Evolutionary conservation across 495 filamentous ascomycete species (phyloP).

Genomic region (Aspergillus kassunensis): DNA sequence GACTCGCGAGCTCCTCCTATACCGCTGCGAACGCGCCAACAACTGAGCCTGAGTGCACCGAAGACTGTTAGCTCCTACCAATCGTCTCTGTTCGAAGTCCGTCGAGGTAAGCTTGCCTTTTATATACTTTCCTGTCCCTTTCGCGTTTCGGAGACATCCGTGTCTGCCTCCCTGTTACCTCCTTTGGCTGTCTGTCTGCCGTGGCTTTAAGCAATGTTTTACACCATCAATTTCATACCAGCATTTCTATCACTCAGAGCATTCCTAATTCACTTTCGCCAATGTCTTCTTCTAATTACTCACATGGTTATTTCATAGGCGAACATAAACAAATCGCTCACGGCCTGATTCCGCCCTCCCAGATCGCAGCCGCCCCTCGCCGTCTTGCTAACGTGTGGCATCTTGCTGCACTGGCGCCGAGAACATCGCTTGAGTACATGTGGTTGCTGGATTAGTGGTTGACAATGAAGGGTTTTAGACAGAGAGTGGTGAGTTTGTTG

Average conservation of each 20-base stretch:
- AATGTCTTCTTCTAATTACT: slow-evolving; percentile 23
- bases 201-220: slow-evolving; percentile 4
- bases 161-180: slow-evolving; percentile 11
- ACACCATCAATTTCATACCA: neutral
- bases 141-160: slow-evolving; percentile 10
- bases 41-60: slow-evolving; percentile 10
- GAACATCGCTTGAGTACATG: slow-evolving; percentile 35
- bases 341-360: slow-evolving; percentile 4
- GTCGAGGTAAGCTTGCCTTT: slow-evolving; percentile 17
- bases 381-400: slow-evolving; percentile 41
- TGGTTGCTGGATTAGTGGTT: slow-evolving; percentile 28
- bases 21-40: slow-evolving; percentile 27
- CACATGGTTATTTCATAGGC: slow-evolving; percentile 29
- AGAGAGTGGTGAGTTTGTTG: slow-evolving; percentile 81
- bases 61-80: slow-evolving; percentile 11
- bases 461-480: slow-evolving; percentile 96
- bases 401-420: slow-evolving; percentile 39
- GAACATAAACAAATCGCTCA: slow-evolving; percentile 31
- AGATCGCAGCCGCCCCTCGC: slow-evolving; percentile 10
- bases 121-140: slow-evolving; percentile 18
- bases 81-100: slow-evolving; percentile 8
- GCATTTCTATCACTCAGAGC: neutral
- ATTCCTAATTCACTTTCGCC: neutral
- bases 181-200: slow-evolving; percentile 6
- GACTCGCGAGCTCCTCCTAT: slow-evolving; percentile 27